Evolutionary conservation across 177 flowering plant species (phyloP).

Genomic region (Vitis hybrid): DNA sequence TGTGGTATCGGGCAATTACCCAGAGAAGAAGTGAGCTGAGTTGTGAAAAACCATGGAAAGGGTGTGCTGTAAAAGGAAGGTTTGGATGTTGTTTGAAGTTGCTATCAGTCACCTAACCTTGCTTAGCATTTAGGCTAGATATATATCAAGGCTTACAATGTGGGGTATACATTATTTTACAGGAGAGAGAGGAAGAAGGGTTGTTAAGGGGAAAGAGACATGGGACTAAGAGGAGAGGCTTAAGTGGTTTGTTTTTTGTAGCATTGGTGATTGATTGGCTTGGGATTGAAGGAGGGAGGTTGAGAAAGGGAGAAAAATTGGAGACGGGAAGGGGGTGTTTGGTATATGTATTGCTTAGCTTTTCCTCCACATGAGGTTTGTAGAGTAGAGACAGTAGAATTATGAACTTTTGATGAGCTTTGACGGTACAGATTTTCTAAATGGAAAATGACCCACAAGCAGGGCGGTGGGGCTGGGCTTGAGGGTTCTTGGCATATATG

Average conservation of each 20-base stretch:
- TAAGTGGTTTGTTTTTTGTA: constrained; percentile 1
- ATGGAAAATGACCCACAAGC: constrained; percentile 44
- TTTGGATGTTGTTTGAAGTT: constrained; percentile 27
- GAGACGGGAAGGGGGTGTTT: constrained; percentile 15
- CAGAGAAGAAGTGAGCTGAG: constrained; percentile 8
- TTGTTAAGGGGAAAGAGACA: constrained; percentile 57
- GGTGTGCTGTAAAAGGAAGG: constrained; percentile 35
- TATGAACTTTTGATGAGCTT: constrained; percentile 13
- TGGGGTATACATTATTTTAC: neutral
- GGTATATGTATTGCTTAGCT: constrained; percentile 44
- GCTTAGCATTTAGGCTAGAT: constrained; percentile 61
- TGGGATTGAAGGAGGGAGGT: constrained; percentile 38
- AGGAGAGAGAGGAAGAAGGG: constrained; percentile 11
- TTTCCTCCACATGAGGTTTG: constrained; percentile 53
- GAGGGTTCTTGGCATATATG: constrained; percentile 6
- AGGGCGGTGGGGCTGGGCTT: neutral
- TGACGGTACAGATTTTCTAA: constrained; percentile 42
- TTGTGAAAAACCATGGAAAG: constrained; percentile 12
- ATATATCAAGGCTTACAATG: neutral
- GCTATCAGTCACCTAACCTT: constrained; percentile 81
- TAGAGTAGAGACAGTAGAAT: constrained; percentile 2
- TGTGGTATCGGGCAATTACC: constrained; percentile 5
- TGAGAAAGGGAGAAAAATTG: constrained; percentile 1
- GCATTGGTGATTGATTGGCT: constrained; percentile 19
- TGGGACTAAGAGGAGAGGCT: constrained; percentile 31